Evolutionary conservation across 805 yeast species (phyloP), one percentile per base, ranked within the genome.

Genomic region (Candida railenensis): DNA sequence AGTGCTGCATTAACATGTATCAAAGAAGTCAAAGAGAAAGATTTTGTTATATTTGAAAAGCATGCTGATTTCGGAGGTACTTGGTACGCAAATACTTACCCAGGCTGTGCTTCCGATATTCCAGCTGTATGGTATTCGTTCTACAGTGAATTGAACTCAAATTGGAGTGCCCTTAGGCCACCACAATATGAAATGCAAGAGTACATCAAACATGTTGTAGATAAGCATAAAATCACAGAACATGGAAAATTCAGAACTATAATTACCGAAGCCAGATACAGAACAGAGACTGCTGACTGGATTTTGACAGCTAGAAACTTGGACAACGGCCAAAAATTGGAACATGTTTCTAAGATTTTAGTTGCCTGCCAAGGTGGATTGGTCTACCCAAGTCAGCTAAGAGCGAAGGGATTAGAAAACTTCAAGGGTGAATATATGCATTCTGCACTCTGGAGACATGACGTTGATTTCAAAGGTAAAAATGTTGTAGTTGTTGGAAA

Each of bases 41-140:
- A 66, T 49, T 63, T 65, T 44, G 61, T 53, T 4, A 56, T 71
- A 12, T 67, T 71, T 44, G 76, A 71, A 46, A 68, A 67, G 47
- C 74, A 69, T 48, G 59, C 57, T 41, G 53, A 65, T 38, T 67
- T 67, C 51, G 75, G 76, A 15, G 75, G 76, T 12, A 70, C 75
- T 19, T 71, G 76, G 76, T 70, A 65, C 54, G 75, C 75, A 16
- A 71, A 71, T 50, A 67, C 74, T 3, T 71, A 70, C 48, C 76
- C 76, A 2, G 75, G 75, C 1, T 67, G 74, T 52, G 74, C 75
- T n/a, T 62, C 67, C 19, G 76, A 71, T 54, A 67, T 71, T 40
- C 76, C 76, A 5, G 74, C 74, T 2, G 45, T 67, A 21, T 71
- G 73, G 73, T 71, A 71, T 49, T 65, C 70, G 14, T 59, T 60